A percentile compares a stretch with the other conserved stretches of the same genome.
phyloP scores from a whole-genome alignment of 108 stramenopile species.

The Nannochloropsis oceanica region DNA sequence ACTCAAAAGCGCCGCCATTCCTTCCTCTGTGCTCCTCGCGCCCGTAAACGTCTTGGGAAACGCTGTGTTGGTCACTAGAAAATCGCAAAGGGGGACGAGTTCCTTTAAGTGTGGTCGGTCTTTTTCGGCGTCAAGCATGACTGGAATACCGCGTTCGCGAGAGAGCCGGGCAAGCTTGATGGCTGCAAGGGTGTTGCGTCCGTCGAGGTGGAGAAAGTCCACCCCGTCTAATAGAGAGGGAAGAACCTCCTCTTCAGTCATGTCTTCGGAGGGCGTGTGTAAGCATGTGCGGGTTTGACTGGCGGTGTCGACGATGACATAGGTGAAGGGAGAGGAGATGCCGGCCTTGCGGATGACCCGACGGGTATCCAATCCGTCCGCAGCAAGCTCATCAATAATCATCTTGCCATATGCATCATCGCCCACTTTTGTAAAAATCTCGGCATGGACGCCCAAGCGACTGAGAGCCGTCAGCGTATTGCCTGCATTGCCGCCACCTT shows the following conservation, averaged over 20 bases:
- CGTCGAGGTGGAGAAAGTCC: constrained; percentile 25
- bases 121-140: constrained; percentile 19
- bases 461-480: constrained; percentile 27
- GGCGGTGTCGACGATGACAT: constrained; percentile 24
- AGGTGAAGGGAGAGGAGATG: constrained; percentile 34
- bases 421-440: constrained; percentile 14
- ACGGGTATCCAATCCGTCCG: constrained; percentile 27
- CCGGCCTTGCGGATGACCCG: constrained; percentile 18
- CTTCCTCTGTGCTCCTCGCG: neutral
- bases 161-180: constrained; percentile 7
- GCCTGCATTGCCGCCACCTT: constrained; percentile 30
- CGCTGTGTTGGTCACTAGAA: constrained; percentile 1
- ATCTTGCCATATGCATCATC: constrained; percentile 20
- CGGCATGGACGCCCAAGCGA: constrained; percentile 15
- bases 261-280: constrained; percentile 29
- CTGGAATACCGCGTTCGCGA: constrained; percentile 6
- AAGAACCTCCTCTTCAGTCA: constrained; percentile 7
- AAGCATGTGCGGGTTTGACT: constrained; percentile 29
- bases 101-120: constrained; percentile 15
- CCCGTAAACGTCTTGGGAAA: constrained; percentile 16
- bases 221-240: constrained; percentile 9
- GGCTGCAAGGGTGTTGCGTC: constrained; percentile 29
- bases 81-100: constrained; percentile 14
- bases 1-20: neutral
- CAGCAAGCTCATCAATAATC: constrained; percentile 11